These are phyloP conservation scores for Triangularia verruculosa DNA, from an alignment of 2,329 filamentous ascomycete genomes.

Conservation along the genomic window DNA sequence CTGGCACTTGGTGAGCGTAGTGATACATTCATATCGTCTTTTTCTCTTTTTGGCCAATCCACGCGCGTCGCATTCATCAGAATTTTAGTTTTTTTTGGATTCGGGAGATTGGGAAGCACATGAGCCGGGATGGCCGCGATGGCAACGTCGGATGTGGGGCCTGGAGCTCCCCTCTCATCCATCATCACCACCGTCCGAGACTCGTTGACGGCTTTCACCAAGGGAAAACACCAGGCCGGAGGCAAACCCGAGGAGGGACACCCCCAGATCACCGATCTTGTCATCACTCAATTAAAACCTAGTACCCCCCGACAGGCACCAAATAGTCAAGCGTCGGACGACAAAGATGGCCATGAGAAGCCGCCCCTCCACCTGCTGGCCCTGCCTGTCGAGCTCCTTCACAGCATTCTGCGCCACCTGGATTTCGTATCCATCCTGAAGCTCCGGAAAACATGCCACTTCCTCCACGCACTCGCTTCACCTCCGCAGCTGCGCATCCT, in stretches of 20 bases:
- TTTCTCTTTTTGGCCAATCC: too few species aligned
- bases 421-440: slow-evolving; percentile 43
- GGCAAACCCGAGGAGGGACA: background rate
- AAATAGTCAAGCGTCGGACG: background rate
- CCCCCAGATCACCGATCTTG: background rate
- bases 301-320: background rate
- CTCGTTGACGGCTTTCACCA: background rate
- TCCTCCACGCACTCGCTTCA: slow-evolving; percentile 36
- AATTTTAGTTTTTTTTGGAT: background rate
- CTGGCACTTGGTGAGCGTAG: background rate
- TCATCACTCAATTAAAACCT: background rate
- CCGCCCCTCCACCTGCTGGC: slow-evolving; percentile 30
- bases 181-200: background rate
- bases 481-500: slow-evolving; percentile 36
- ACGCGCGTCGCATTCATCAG: too few species aligned
- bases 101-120: background rate
- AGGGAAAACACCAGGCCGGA: background rate
- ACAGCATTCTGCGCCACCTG: slow-evolving; percentile 40
- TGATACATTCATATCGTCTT: background rate
- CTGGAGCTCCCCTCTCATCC: background rate
- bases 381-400: slow-evolving; percentile 42
- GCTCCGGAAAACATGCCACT: slow-evolving; percentile 41
- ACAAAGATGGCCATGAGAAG: background rate
- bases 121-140: background rate
- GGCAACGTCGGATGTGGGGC: background rate